These are phyloP conservation scores for Metschnikowia gelsemii DNA, from an alignment of 805 yeast genomes.

Conservation along the genomic window DNA sequence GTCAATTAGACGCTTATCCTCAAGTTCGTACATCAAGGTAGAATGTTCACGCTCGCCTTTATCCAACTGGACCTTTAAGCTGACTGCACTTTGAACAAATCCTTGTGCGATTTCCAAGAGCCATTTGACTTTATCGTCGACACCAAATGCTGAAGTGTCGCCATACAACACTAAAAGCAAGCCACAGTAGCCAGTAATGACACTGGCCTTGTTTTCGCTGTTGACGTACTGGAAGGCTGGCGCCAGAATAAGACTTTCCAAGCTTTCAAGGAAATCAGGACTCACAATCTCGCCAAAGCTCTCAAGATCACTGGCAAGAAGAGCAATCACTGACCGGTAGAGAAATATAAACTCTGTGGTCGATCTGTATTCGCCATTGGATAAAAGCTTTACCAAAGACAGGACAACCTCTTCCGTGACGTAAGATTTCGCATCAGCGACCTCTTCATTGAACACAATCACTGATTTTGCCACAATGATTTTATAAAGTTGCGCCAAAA, in stretches of 20 bases:
- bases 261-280: constrained; percentile 29
- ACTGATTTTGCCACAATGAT: constrained; percentile 45
- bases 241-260: constrained; percentile 32
- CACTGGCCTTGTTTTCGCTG: constrained; percentile 37
- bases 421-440: constrained; percentile 31
- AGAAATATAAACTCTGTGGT: constrained; percentile 43
- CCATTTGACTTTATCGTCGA: constrained; percentile 46
- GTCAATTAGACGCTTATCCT: constrained; percentile 34
- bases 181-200: constrained; percentile 39
- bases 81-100: constrained; percentile 29
- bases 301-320: constrained; percentile 50
- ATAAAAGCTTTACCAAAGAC: constrained; percentile 36
- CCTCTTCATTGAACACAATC: constrained; percentile 34
- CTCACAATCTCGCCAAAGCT: constrained; percentile 44
- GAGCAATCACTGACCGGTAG: constrained; percentile 40
- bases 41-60: constrained; percentile 46
- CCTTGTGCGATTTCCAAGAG: constrained; percentile 47
- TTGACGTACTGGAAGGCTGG: constrained; percentile 36
- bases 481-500: constrained; percentile 51
- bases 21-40: constrained; percentile 37
- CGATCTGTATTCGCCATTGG: constrained; percentile 34
- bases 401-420: constrained; percentile 38
- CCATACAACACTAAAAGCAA: constrained; percentile 45
- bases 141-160: constrained; percentile 50
- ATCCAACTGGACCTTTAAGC: constrained; percentile 32